Base-by-base conservation (phyloP, 2,329 filamentous ascomycete species). In the Xylariaceae sp. region DNA sequence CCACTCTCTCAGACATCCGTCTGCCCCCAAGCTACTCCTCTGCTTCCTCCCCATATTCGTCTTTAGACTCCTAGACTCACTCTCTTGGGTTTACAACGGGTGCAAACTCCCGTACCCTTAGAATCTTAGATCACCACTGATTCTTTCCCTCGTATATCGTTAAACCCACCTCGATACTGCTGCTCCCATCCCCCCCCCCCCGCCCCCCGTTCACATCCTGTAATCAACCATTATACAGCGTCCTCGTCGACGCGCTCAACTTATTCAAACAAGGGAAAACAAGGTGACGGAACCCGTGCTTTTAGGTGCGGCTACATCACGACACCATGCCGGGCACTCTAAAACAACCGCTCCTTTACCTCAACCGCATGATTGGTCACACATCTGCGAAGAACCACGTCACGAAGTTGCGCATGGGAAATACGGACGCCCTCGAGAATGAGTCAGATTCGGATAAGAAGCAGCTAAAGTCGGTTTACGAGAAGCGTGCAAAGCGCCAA, bases 331-430 rank as follows among this genome's bases (percentile, higher is more conserved):
- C 60, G 40, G 51, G 52, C 37, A 46, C 43, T 17, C 41, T 65
- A 24, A 66, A 60, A 47, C 58, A 61, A 47, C 61, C 62, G 15
- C 48, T 66, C 17, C 50, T 66, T 39, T 56, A 59, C 14, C 56
- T 66, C 11, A 66, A 65, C 45, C 56, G 62, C 29, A 45, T 65
- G 12, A 50, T 65, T 31, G 63, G 63, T 9, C 62, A 66, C 43
- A 43, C 59, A 1, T 49, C 57, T 17, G 61, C 63, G 15, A 63
- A 63, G 38, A 65, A 65, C 40, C 63, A 65, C 47, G 61, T 65
- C 28, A 58, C 57, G 16, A 65, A 62, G 44, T 50, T 59, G 3
- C 57, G 57, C 13, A 55, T 66, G 11, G 63, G 63, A 44, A 57
- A 65, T 46, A 57, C 60, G 6, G 54, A 56, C 2, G 54, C 45